Conservation (phyloP, 495 filamentous ascomycete species). For the Neurospora africana region DNA sequence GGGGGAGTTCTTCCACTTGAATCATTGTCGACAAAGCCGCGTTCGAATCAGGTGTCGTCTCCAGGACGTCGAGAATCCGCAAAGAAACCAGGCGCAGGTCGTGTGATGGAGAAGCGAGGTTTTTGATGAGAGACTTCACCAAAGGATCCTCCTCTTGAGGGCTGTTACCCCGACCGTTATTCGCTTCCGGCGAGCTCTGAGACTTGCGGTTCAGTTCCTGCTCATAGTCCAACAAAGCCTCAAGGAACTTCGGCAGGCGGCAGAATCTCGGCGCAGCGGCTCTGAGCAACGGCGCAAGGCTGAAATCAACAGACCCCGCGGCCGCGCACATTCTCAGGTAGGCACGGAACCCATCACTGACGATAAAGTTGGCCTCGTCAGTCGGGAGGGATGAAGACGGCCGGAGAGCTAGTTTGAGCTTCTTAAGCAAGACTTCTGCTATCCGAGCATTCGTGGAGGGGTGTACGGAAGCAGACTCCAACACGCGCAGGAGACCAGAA, state of each 20-base stretch:
- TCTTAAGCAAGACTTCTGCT: slow-evolving; percentile 43
- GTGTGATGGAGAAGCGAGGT: slow-evolving; percentile 63
- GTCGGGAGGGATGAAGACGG: slow-evolving; percentile 42
- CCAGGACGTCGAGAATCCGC: slow-evolving; percentile 48
- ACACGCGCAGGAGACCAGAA: slow-evolving; percentile 39
- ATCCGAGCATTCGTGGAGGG: slow-evolving; percentile 44
- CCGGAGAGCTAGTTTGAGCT: slow-evolving; percentile 45
- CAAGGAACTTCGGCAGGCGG: slow-evolving; percentile 53
- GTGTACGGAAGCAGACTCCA: slow-evolving; percentile 38
- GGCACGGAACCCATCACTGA: slow-evolving; percentile 44
- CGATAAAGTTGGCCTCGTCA: slow-evolving; percentile 48
- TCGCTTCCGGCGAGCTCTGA: slow-evolving; percentile 13
- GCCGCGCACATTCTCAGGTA: slow-evolving; percentile 42
- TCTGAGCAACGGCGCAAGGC: slow-evolving; percentile 47
- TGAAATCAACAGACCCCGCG: slow-evolving; percentile 38
- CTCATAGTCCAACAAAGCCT: slow-evolving; percentile 53
- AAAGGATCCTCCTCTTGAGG: slow-evolving; percentile 44
- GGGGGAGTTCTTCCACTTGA: slow-evolving; percentile 64
- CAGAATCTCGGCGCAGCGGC: slow-evolving; percentile 51
- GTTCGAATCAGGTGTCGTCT: slow-evolving; percentile 23
- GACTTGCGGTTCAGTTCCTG: slow-evolving; percentile 33
- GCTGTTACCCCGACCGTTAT: slow-evolving; percentile 22
- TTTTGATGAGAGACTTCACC: slow-evolving; percentile 51
- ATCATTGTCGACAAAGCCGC: slow-evolving; percentile 45
- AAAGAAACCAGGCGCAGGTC: slow-evolving; percentile 59